phyloP scores from a whole-genome alignment of 2,329 filamentous ascomycete species.

The Ophiostoma himal-ulmi region DNA sequence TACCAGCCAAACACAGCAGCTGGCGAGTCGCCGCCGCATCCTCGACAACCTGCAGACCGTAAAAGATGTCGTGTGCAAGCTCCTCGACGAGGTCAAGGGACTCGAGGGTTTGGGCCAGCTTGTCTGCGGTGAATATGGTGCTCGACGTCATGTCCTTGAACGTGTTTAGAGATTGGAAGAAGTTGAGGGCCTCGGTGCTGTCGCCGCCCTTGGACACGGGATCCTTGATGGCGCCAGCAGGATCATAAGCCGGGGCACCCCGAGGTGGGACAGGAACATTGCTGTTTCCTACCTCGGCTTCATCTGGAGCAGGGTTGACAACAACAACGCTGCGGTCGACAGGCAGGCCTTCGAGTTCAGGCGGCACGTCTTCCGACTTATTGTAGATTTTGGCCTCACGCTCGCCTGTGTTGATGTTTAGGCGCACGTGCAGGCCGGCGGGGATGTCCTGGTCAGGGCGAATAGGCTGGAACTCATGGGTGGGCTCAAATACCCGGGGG shows the following conservation, averaged over 20 bases:
- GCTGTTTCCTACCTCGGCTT: slow-evolving; percentile 23
- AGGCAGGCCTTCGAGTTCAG: slow-evolving; percentile 44
- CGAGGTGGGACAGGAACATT: slow-evolving; percentile 34
- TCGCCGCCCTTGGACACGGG: slow-evolving; percentile 33
- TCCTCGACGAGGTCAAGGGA: slow-evolving; percentile 55
- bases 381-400: slow-evolving; percentile 63
- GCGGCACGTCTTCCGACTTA: slow-evolving; percentile 45
- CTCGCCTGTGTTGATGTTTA: slow-evolving; percentile 58
- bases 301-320: slow-evolving; percentile 42
- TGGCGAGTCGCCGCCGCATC: slow-evolving; percentile 47
- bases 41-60: slow-evolving; percentile 57
- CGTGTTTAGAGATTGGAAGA: slow-evolving; percentile 44
- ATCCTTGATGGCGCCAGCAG: slow-evolving; percentile 52
- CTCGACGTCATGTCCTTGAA: slow-evolving; percentile 39
- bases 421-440: slow-evolving; percentile 57
- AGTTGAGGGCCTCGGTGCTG: slow-evolving; percentile 36
- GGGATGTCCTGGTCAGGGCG: slow-evolving; percentile 61
- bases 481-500: slow-evolving; percentile 57
- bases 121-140: background rate
- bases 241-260: slow-evolving; percentile 52
- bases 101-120: slow-evolving; percentile 28
- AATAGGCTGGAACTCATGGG: slow-evolving; percentile 58
- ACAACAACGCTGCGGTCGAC: slow-evolving; percentile 49
- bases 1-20: slow-evolving; percentile 52
- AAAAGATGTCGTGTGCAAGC: slow-evolving; percentile 63